phyloP scores from a whole-genome alignment of 2,329 filamentous ascomycete species.

The Microcera coccophila region DNA sequence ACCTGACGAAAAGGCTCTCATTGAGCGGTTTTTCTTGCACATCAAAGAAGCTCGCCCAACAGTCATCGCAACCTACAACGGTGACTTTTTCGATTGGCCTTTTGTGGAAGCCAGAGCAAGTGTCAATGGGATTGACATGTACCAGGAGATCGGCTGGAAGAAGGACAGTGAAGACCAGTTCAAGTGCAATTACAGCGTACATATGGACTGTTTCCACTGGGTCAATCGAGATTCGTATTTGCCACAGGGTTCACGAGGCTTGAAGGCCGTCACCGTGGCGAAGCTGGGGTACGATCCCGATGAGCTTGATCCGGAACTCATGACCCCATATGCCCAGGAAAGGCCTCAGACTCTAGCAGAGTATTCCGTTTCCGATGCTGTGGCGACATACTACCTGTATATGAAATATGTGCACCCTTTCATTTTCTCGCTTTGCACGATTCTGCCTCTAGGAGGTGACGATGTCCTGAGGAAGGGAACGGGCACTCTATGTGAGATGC shows the following conservation, averaged over 20 bases:
- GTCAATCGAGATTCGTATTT: slow-evolving; percentile 98
- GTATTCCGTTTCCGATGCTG: slow-evolving; percentile 97
- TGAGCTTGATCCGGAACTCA: slow-evolving; percentile 93
- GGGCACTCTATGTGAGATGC: slow-evolving; percentile 97
- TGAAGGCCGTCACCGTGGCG: slow-evolving; percentile 96
- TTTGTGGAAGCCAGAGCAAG: slow-evolving; percentile 93
- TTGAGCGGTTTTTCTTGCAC: slow-evolving; percentile 92
- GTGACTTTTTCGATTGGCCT: slow-evolving; percentile 99
- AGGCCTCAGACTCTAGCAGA: slow-evolving; percentile 91
- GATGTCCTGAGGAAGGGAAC: slow-evolving; percentile 94
- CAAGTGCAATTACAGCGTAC: slow-evolving; percentile 90
- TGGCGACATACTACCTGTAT: slow-evolving; percentile 97
- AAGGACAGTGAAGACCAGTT: slow-evolving; percentile 96
- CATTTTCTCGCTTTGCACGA: slow-evolving; percentile 97
- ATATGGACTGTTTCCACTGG: slow-evolving; percentile 99
- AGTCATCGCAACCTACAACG: slow-evolving; percentile 99
- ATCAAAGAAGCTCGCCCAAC: slow-evolving; percentile 93
- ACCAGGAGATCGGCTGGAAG: slow-evolving; percentile 93
- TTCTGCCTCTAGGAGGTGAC: slow-evolving; percentile 87
- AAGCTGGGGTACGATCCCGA: slow-evolving; percentile 98
- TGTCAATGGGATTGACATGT: slow-evolving; percentile 97
- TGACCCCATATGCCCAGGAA: slow-evolving; percentile 89
- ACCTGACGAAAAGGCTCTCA: slow-evolving; percentile 78
- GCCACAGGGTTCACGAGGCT: slow-evolving; percentile 90
- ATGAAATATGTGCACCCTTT: slow-evolving; percentile 99